Base-by-base conservation (phyloP, 2,329 filamentous ascomycete species). In the Huntiella abstrusa region DNA sequence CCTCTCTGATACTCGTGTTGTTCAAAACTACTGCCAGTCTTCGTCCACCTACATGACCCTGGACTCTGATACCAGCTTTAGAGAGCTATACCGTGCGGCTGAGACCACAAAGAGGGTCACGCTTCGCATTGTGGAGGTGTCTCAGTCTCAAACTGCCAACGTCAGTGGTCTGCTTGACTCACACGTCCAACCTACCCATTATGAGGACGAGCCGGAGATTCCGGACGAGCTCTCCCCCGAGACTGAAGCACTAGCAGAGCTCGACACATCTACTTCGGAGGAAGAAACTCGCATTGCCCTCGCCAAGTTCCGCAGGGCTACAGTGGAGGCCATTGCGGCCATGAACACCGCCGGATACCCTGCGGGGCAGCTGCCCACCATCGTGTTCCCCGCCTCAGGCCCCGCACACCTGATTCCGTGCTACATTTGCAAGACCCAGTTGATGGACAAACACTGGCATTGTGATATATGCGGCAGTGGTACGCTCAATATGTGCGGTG, bases 21-120 rank as follows among this genome's bases (percentile, higher is more conserved):
- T 96, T 56, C 87, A 96, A 67, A 83, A 91, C 54, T 98, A 86
- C 66, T 96, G 88, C 53, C 91, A 98, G 64, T 95, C 86, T 53
- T 83, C 85, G 53, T 80, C 71, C 40, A 69, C 77, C 53, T 96
- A 82, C 62, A 74, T 96, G 53, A 69, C 73, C 39, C 77, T 98
- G 50, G 81, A 94, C 60, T 68, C 76, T 51, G 69, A 70, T 59
- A 92, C 94, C 58, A 64, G 93, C 57, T 98, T 94, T 71, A 96
- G 95, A 69, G 91, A 95, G 60, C 79, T 98, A 38, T 88, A 91
- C 60, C 81, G 91, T 56, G 91, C 91, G 53, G 91, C 91, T 53
- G 98, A 95, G 69, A 91, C 91, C 34, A 98, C 98, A 71, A 77
- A 87, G 53, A 98, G 96, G 77, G 78, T 98, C 55, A 87, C 91